Percentiles rank a stretch among this genome's conserved stretches.
phyloP scores from a whole-genome alignment of 169 alveolate species.

The Cryptosporidium sp. region DNA sequence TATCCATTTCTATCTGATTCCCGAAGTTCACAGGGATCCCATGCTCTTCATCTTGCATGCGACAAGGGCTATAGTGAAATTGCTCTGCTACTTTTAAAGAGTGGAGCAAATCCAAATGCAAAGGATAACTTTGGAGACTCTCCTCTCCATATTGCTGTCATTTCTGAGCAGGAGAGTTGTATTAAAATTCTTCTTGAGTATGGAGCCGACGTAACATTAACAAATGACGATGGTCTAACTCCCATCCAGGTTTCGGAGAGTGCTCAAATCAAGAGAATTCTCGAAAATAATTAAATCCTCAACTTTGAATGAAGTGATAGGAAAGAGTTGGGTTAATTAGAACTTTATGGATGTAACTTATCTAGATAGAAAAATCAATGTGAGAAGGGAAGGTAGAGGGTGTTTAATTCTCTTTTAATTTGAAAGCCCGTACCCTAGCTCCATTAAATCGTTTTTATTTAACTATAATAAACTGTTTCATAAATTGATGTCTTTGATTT shows the following conservation, averaged over 20 bases:
- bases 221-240: slow-evolving; percentile 40
- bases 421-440: not conserved
- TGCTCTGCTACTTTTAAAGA: slow-evolving; percentile 27
- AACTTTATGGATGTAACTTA: not conserved
- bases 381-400: not conserved
- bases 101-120: slow-evolving; percentile 76
- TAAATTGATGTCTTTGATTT: too few relatives aligned
- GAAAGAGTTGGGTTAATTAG: not conserved
- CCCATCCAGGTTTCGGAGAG: slow-evolving; percentile 22
- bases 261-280: slow-evolving; percentile 1
- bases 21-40: slow-evolving; percentile 36
- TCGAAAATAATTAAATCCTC: not conserved
- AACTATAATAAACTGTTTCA: too few relatives aligned
- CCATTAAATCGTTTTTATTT: not conserved
- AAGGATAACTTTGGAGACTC: slow-evolving; percentile 77
- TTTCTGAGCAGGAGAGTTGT: slow-evolving; percentile 35
- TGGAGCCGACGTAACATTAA: slow-evolving; percentile 40
- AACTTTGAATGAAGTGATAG: not conserved
- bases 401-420: too few relatives aligned
- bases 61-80: slow-evolving; percentile 48
- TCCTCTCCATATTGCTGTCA: slow-evolving; percentile 74
- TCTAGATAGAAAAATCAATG: not conserved
- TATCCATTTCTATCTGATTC: slow-evolving; percentile 47
- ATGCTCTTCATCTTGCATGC: slow-evolving; percentile 49
- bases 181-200: not conserved